Percentiles rank a stretch among this genome's conserved stretches.
Conservation (phyloP, 1,284 basidiomycete genomes). For the Amylostereum areolatum region DNA sequence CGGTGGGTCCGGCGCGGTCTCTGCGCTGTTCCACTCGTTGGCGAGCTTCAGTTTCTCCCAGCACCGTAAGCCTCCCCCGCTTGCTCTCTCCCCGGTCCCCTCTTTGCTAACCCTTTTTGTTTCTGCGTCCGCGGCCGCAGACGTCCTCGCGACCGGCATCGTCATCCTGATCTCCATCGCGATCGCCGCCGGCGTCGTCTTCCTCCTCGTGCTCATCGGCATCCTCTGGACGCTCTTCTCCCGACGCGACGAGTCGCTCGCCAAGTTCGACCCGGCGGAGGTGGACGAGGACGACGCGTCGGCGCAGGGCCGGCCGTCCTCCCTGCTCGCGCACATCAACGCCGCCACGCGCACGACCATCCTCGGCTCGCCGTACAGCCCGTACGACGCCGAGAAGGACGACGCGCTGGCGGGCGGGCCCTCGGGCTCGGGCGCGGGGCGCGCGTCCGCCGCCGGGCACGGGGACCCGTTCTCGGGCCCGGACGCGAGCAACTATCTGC, state of each 20-base stretch:
- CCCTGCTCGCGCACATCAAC: conserved; percentile 82
- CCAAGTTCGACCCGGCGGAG: conserved; percentile 48
- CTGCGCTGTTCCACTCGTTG: conserved; percentile 80
- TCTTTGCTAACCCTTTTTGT: conserved; percentile 1
- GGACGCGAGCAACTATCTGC: conserved; percentile 67
- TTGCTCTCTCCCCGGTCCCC: conserved; percentile 3
- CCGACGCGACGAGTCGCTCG: conserved; percentile 62
- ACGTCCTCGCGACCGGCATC: conserved; percentile 84
- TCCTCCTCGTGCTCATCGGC: conserved; percentile 83
- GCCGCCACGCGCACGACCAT: conserved; percentile 79
- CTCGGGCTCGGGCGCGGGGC: conserved; percentile 14
- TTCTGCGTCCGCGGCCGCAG: conserved; percentile 29
- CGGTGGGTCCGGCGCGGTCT: conserved; percentile 70
- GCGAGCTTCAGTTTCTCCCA: conserved; percentile 70
- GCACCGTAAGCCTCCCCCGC: conserved; percentile 44
- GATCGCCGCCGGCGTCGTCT: conserved; percentile 91
- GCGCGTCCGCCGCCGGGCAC: conserved; percentile 27
- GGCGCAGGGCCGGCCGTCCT: conserved; percentile 68
- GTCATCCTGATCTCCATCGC: conserved; percentile 98
- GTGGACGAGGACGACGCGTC: conserved; percentile 76
- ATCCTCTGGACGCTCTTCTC: conserved; percentile 88
- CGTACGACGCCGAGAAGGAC: conserved; percentile 46
- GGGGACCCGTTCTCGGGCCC: conserved; percentile 53
- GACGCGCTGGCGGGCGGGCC: conserved; percentile 21
- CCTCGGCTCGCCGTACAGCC: conserved; percentile 49